These are phyloP conservation scores for Neophaeococcomyces aloes DNA, from an alignment of 2,329 filamentous ascomycete genomes.

Conservation along the genomic window DNA sequence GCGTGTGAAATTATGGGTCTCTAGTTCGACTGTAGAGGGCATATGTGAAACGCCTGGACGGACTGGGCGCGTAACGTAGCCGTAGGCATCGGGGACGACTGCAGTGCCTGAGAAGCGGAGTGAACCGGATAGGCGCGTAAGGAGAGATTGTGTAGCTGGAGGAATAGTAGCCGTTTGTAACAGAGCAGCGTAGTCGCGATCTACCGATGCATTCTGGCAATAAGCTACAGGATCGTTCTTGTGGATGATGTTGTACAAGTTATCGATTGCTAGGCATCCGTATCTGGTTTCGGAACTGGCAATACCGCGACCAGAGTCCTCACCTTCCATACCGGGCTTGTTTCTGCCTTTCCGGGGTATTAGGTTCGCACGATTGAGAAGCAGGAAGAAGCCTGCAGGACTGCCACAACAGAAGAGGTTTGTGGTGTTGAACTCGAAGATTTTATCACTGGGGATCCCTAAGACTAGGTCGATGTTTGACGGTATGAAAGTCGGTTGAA, in stretches of 20 bases:
- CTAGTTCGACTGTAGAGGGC: constrained; percentile 71
- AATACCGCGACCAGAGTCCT: constrained; percentile 51
- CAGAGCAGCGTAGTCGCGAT: constrained; percentile 64
- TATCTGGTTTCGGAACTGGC: constrained; percentile 72
- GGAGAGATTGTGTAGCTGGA: constrained; percentile 54
- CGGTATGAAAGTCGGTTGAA: constrained; percentile 67
- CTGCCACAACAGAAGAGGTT: constrained; percentile 85
- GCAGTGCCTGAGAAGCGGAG: constrained; percentile 51
- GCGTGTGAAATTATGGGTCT: constrained; percentile 86
- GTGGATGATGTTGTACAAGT: constrained; percentile 87
- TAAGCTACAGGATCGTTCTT: constrained; percentile 76
- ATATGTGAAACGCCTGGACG: constrained; percentile 53
- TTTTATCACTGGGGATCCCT: constrained; percentile 36
- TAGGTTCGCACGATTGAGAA: constrained; percentile 62
- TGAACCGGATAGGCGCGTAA: constrained; percentile 53
- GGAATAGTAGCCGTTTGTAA: constrained; percentile 73
- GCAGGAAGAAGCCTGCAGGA: constrained; percentile 82
- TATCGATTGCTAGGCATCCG: constrained; percentile 87
- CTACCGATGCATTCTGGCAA: constrained; percentile 80
- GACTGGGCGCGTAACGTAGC: neutral
- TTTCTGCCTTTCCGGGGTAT: constrained; percentile 63
- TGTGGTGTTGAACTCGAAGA: constrained; percentile 85
- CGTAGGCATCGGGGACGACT: constrained; percentile 41
- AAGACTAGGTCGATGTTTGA: constrained; percentile 29
- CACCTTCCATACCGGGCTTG: constrained; percentile 63